Percentiles rank a stretch among this genome's conserved stretches.
phyloP scores from a whole-genome alignment of 148 eudicot species.

The Fagopyrum homotropicum region DNA sequence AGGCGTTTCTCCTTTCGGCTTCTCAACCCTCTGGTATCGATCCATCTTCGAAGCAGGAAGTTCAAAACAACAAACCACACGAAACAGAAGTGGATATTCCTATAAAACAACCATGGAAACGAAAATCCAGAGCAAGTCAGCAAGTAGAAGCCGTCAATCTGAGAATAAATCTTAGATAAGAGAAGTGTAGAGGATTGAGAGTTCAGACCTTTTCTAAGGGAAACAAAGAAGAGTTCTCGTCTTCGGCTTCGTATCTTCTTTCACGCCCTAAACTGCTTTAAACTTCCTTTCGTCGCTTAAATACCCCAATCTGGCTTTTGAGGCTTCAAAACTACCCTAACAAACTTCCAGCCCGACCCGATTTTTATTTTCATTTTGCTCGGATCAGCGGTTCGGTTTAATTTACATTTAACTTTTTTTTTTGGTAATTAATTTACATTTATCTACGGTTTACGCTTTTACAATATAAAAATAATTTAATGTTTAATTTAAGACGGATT shows the following conservation, averaged over 20 bases:
- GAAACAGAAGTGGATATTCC: not conserved
- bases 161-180: not conserved
- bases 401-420: no score
- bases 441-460: no score
- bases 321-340: no score
- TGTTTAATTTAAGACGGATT: no score
- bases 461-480: no score
- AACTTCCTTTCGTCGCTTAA: no score
- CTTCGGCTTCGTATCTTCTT: slow-evolving; percentile 59
- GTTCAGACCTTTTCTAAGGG: slow-evolving; percentile 2
- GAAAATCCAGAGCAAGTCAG: not conserved
- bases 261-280: slow-evolving; percentile 52
- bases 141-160: not conserved
- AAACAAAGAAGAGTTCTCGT: slow-evolving; percentile 35
- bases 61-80: not conserved
- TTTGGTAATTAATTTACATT: no score
- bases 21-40: slow-evolving; percentile 89
- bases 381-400: no score
- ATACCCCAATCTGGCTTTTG: no score
- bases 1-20: slow-evolving; percentile 81
- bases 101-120: slow-evolving; percentile 7
- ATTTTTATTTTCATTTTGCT: no score
- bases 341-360: no score
- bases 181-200: not conserved
- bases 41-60: slow-evolving; percentile 44